A percentile compares a stretch with the other conserved stretches of the same genome.
Conservation (phyloP, 306 rosid species). For the Trifolium fragiferum region DNA sequence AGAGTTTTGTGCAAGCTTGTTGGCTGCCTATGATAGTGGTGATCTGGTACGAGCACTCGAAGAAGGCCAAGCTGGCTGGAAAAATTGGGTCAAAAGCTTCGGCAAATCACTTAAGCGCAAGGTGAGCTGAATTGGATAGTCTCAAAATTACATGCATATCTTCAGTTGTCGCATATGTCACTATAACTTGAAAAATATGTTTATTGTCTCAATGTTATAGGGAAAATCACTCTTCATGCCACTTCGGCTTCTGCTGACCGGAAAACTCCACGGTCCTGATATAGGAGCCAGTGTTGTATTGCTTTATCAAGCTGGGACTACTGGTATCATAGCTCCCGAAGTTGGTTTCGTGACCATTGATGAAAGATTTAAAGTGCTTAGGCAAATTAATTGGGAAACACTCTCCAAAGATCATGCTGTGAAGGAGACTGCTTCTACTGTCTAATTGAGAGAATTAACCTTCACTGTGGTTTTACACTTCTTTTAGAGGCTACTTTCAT, state of each 20-base stretch:
- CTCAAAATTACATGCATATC: background rate
- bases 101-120: constrained; percentile 91
- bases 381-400: constrained; percentile 76
- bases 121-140: constrained; percentile 47
- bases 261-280: constrained; percentile 95
- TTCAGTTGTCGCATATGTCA: background rate
- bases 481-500: background rate
- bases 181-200: constrained; percentile 21
- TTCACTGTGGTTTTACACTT: constrained; percentile 18
- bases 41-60: constrained; percentile 73
- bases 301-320: constrained; percentile 69
- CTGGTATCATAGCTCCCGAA: constrained; percentile 60
- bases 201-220: constrained; percentile 46
- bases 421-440: constrained; percentile 51
- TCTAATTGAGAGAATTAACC: constrained; percentile 51
- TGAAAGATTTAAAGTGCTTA: constrained; percentile 65
- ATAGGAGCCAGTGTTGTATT: constrained; percentile 67
- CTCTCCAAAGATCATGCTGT: constrained; percentile 54
- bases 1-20: constrained; percentile 69
- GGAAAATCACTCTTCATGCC: constrained; percentile 98
- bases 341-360: constrained; percentile 63
- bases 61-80: constrained; percentile 91
- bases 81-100: constrained; percentile 91
- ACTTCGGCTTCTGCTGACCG: constrained; percentile 81
- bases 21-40: constrained; percentile 87